Conservation (phyloP, 768 basidiomycete genomes). For the Hydnomerulius pinastri region DNA sequence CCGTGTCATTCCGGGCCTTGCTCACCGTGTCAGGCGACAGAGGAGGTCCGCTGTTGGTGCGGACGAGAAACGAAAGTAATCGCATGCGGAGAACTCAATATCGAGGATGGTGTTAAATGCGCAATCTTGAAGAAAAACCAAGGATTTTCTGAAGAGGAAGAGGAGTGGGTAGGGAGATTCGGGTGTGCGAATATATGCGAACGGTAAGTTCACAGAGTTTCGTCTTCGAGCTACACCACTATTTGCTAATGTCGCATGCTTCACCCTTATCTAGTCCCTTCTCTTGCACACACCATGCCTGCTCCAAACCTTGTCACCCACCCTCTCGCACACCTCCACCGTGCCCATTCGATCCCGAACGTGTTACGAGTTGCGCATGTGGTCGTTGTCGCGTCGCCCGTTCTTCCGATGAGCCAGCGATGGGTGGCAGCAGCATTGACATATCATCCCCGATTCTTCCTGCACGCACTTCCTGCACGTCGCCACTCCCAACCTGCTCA, state of each 20-base stretch:
- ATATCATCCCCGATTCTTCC: constrained; percentile 32
- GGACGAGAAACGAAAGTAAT: constrained; percentile 63
- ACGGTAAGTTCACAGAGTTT: constrained; percentile 47
- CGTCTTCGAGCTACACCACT: not conserved
- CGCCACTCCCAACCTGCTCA: constrained; percentile 80
- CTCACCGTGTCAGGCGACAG: constrained; percentile 55
- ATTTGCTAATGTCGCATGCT: not conserved
- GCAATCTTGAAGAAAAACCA: constrained; percentile 22
- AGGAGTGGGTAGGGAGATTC: constrained; percentile 66
- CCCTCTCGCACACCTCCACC: constrained; percentile 54
- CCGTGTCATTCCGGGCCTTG: constrained; percentile 82
- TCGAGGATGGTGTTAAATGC: constrained; percentile 38
- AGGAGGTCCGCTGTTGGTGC: constrained; percentile 75
- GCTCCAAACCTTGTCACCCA: constrained; percentile 77
- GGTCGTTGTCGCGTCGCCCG: constrained; percentile 49
- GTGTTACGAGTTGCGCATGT: constrained; percentile 80
- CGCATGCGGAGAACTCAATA: constrained; percentile 65
- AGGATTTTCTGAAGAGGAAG: constrained; percentile 36
- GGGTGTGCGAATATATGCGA: constrained; percentile 63
- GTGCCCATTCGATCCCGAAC: constrained; percentile 75
- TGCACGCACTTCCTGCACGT: constrained; percentile 58
- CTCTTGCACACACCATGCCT: constrained; percentile 77
- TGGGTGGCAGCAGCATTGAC: not conserved
- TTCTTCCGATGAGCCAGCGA: constrained; percentile 37
- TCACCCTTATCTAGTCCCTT: constrained; percentile 46